Evolutionary conservation across 768 basidiomycete species (phyloP).

Genomic region (Exidia glandulosa): DNA sequence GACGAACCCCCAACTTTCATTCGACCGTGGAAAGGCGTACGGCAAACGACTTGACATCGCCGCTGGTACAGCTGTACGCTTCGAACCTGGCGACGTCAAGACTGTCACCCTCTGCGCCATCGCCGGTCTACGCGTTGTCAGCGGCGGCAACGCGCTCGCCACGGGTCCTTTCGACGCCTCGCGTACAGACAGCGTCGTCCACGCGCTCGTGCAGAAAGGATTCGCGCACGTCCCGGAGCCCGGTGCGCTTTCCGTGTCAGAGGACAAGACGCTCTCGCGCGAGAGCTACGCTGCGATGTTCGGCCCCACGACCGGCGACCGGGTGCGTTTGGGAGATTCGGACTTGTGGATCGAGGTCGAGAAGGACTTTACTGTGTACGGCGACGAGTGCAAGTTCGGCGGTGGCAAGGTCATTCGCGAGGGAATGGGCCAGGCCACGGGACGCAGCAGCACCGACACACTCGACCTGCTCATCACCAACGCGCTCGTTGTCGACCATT

Average conservation of each 20-base stretch:
- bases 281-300: constrained; percentile 87
- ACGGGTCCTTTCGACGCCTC: constrained; percentile 38
- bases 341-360: constrained; percentile 89
- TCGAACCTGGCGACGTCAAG: constrained; percentile 87
- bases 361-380: constrained; percentile 75
- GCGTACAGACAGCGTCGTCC: constrained; percentile 37
- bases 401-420: constrained; percentile 94
- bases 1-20: constrained; percentile 67
- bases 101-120: constrained; percentile 74
- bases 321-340: constrained; percentile 82
- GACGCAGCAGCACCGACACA: constrained; percentile 49
- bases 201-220: constrained; percentile 40
- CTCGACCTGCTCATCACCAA: constrained; percentile 95
- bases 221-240: constrained; percentile 67
- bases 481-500: constrained; percentile 89
- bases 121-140: constrained; percentile 56
- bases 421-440: constrained; percentile 90
- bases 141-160: constrained; percentile 72
- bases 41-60: constrained; percentile 86
- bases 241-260: constrained; percentile 37
- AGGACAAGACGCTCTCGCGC: constrained; percentile 48
- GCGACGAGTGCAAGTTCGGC: constrained; percentile 97
- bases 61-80: constrained; percentile 90
- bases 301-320: constrained; percentile 88
- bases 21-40: constrained; percentile 74